A percentile compares a stretch with the other conserved stretches of the same genome.
These are phyloP conservation scores for Tylopilus balloui DNA, from an alignment of 768 basidiomycete genomes.

Conservation along the genomic window DNA sequence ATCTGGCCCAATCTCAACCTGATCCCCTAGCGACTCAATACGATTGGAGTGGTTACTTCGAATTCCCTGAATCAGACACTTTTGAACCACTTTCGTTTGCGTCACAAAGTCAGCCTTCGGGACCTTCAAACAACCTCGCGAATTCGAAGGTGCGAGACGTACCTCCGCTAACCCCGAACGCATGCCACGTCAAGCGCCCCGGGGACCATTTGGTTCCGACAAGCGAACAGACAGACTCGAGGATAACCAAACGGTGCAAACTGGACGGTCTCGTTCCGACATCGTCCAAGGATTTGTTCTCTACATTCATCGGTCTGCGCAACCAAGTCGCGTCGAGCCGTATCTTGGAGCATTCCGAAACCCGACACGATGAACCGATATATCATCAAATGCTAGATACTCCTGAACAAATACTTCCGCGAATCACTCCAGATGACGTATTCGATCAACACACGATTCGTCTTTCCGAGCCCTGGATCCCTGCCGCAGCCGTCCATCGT, in stretches of 20 bases:
- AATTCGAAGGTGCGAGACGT: conserved; percentile 2
- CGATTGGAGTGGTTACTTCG: conserved; percentile 23
- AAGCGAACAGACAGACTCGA: neutral
- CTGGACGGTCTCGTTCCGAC: conserved; percentile 22
- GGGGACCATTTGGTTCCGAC: neutral
- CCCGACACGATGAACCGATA: conserved; percentile 9
- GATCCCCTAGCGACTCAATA: conserved; percentile 2
- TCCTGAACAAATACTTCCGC: conserved; percentile 18
- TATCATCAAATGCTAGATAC: conserved; percentile 4
- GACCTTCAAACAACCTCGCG: conserved; percentile 1
- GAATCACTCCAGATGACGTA: conserved; percentile 38
- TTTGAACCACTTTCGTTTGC: conserved; percentile 26
- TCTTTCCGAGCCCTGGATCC: conserved; percentile 32
- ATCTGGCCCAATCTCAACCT: neutral
- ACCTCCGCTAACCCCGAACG: conserved; percentile 5
- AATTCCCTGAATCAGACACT: conserved; percentile 19
- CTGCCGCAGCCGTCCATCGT: conserved; percentile 42
- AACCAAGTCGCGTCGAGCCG: conserved; percentile 11
- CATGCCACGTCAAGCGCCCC: neutral
- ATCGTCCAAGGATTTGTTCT: conserved; percentile 26
- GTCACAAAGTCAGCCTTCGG: conserved; percentile 15
- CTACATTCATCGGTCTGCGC: conserved; percentile 25
- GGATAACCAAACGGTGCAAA: conserved; percentile 22
- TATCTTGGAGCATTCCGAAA: conserved; percentile 9
- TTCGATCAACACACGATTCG: conserved; percentile 42